phyloP scores from a whole-genome alignment of 805 yeast species.

The Schwanniomyces pseudopolymorphus region DNA sequence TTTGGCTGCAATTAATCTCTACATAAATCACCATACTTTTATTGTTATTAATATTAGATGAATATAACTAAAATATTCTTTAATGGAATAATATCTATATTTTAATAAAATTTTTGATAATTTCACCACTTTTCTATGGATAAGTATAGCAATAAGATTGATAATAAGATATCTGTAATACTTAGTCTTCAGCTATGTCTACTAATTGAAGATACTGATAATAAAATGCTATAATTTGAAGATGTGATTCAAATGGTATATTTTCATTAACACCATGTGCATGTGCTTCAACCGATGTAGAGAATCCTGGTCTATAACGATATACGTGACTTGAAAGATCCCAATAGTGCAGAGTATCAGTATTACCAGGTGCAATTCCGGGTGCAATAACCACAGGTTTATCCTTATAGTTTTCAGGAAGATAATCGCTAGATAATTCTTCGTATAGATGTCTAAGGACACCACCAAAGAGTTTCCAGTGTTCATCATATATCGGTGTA shows the following conservation, averaged over 20 bases:
- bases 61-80: too few species aligned
- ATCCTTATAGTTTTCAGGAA: constrained; percentile 6
- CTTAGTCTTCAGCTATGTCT: constrained; percentile 17
- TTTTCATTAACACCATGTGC: constrained; percentile 65
- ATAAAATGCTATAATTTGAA: constrained; percentile 53
- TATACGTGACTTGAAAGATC: constrained; percentile 53
- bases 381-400: constrained; percentile 49
- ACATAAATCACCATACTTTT: too few species aligned
- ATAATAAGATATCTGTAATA: too few species aligned
- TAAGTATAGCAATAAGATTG: too few species aligned
- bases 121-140: background rate
- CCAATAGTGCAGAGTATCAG: constrained; percentile 67
- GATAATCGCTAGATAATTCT: constrained; percentile 20
- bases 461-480: constrained; percentile 40
- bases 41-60: too few species aligned
- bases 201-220: constrained; percentile 47
- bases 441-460: constrained; percentile 39
- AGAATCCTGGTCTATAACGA: constrained; percentile 51
- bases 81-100: too few species aligned
- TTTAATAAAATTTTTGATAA: background rate
- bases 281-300: constrained; percentile 29
- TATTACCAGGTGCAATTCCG: constrained; percentile 59
- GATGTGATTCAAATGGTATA: constrained; percentile 50
- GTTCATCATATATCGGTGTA: constrained; percentile 41
- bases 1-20: background rate